phyloP scores from a whole-genome alignment of 2,329 filamentous ascomycete species.

The Diplodia intermedia region DNA sequence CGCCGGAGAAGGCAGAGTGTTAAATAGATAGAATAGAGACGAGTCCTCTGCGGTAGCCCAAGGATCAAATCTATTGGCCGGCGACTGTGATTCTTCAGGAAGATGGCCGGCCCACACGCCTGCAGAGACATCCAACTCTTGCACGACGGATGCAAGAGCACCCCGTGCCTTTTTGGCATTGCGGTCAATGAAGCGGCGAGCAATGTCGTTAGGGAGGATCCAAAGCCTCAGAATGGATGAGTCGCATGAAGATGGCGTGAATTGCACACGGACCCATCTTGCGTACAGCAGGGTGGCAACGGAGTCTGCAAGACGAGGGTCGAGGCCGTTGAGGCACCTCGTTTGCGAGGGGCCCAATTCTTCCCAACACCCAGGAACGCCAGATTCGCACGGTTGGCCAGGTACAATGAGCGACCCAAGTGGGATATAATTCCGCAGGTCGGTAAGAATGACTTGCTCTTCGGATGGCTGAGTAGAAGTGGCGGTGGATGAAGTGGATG shows the following conservation, averaged over 20 bases:
- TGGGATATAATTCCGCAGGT: constrained; percentile 40
- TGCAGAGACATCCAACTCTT: constrained; percentile 62
- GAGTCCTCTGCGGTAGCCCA: constrained; percentile 53
- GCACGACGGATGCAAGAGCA: constrained; percentile 58
- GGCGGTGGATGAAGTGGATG: background rate
- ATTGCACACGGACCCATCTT: constrained; percentile 46
- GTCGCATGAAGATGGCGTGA: constrained; percentile 16
- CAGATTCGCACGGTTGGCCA: background rate
- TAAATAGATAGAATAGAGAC: constrained; percentile 75
- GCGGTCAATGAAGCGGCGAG: constrained; percentile 61
- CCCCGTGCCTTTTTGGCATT: constrained; percentile 54
- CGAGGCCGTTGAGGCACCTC: background rate
- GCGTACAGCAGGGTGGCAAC: constrained; percentile 43
- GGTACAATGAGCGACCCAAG: constrained; percentile 42
- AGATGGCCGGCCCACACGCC: constrained; percentile 62
- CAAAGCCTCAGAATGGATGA: constrained; percentile 60
- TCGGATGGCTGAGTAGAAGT: background rate
- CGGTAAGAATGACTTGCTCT: constrained; percentile 1
- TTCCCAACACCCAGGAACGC: constrained; percentile 35
- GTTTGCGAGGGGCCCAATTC: constrained; percentile 39
- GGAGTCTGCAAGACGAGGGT: constrained; percentile 35
- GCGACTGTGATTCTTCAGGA: constrained; percentile 20
- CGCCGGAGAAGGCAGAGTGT: constrained; percentile 71
- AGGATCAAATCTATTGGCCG: constrained; percentile 45
- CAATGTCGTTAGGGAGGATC: constrained; percentile 70